A percentile compares a stretch with the other conserved stretches of the same genome.
Evolutionary conservation across 257 asterid genomes (phyloP).

Genomic region (Capsicum rhomboideum): DNA sequence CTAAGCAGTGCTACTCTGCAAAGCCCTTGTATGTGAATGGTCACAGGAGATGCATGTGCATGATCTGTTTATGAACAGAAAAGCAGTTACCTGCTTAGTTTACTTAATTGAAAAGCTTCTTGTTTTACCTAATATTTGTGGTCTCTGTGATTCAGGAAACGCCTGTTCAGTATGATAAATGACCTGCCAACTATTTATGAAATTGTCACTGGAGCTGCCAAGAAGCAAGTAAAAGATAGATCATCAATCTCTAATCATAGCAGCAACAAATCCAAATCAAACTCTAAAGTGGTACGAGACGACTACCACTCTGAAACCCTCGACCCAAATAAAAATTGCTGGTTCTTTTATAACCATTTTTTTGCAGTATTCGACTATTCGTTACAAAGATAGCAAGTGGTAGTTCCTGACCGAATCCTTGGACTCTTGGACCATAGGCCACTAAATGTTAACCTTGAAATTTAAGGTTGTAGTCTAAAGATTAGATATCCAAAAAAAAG

Average conservation of each 20-base stretch:
- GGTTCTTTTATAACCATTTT: neutral
- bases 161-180: conserved; percentile 69
- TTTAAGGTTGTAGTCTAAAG: neutral
- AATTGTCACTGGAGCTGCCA: conserved; percentile 65
- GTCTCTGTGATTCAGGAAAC: conserved; percentile 49
- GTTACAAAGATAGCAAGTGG: neutral
- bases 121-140: neutral
- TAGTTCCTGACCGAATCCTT: neutral
- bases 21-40: neutral
- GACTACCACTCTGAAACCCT: neutral
- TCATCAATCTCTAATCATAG: conserved; percentile 27
- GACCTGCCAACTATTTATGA: conserved; percentile 79
- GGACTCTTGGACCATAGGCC: neutral
- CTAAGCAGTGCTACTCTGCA: neutral
- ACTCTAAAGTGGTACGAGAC: conserved; percentile 19
- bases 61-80: neutral
- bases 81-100: neutral
- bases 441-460: neutral
- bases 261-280: conserved; percentile 36
- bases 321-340: neutral
- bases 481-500: neutral
- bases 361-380: neutral
- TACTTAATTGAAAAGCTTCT: neutral
- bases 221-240: conserved; percentile 47
- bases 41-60: neutral